Percentiles rank a stretch among this genome's conserved stretches.
These are phyloP conservation scores for Didymella glomerata DNA, from an alignment of 2,329 filamentous ascomycete species.

Conservation along the genomic window DNA sequence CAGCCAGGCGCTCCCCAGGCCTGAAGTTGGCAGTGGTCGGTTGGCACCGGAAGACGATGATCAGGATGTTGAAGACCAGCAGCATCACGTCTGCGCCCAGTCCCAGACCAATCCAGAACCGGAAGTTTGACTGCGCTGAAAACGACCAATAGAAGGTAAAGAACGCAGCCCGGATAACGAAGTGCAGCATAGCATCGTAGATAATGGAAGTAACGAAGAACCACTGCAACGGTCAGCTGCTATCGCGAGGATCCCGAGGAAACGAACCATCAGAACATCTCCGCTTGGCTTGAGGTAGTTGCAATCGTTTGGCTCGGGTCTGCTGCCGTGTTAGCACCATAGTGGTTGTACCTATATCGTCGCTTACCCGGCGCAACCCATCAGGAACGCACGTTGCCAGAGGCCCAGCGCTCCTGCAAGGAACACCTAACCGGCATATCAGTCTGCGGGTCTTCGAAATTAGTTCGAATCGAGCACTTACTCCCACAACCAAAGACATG, in stretches of 20 bases:
- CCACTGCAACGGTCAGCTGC: slow-evolving; percentile 7
- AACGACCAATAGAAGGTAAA: slow-evolving; percentile 13
- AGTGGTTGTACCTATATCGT: neutral
- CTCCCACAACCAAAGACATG: slow-evolving; percentile 13
- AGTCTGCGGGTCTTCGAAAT: neutral
- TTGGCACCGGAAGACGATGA: slow-evolving; percentile 16
- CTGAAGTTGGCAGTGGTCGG: slow-evolving; percentile 11
- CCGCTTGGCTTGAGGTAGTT: slow-evolving; percentile 4
- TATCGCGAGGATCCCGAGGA: neutral
- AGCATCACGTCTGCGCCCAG: slow-evolving; percentile 6
- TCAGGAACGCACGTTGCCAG: slow-evolving; percentile 3
- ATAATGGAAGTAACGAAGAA: slow-evolving; percentile 9
- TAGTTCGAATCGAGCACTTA: neutral
- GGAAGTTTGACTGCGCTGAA: slow-evolving; percentile 5
- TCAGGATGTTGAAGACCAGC: slow-evolving; percentile 8
- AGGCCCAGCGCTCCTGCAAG: slow-evolving; percentile 4
- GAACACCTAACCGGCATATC: neutral
- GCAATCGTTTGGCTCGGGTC: slow-evolving; percentile 7
- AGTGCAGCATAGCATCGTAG: slow-evolving; percentile 14
- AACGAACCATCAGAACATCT: neutral
- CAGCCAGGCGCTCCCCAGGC: neutral
- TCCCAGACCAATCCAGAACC: slow-evolving; percentile 11
- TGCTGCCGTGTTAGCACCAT: neutral
- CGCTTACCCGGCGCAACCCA: slow-evolving; percentile 8
- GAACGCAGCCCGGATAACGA: slow-evolving; percentile 11